A percentile compares a stretch with the other conserved stretches of the same genome.
Conservation (phyloP, 2,329 filamentous ascomycete genomes). For the Cladophialophora exuberans region DNA sequence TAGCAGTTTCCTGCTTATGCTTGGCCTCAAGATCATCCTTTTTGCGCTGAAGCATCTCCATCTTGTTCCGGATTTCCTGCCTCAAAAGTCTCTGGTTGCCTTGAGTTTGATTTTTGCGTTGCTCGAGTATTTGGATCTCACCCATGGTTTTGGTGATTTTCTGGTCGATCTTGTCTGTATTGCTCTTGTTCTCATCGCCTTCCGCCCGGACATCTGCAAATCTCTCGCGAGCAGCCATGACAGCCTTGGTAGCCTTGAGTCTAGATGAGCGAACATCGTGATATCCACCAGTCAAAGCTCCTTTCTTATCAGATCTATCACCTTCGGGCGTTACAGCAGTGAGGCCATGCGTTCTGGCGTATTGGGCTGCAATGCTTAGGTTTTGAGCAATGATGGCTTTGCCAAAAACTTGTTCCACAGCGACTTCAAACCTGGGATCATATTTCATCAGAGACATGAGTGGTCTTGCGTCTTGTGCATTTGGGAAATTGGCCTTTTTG, state of each 20-base stretch:
- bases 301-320: constrained; percentile 92
- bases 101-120: constrained; percentile 75
- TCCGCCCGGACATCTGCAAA: constrained; percentile 69
- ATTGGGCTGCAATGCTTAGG: constrained; percentile 82
- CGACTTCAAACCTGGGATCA: constrained; percentile 75
- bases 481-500: constrained; percentile 74
- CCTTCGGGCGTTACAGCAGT: constrained; percentile 94
- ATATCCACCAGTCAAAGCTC: constrained; percentile 92
- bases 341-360: constrained; percentile 87
- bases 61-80: constrained; percentile 75
- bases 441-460: constrained; percentile 84
- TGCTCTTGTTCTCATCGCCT: constrained; percentile 66
- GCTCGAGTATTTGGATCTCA: constrained; percentile 79
- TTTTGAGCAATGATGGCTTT: constrained; percentile 94
- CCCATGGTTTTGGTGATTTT: constrained; percentile 86
- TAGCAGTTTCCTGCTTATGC: constrained; percentile 64
- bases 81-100: constrained; percentile 79
- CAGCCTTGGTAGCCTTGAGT: constrained; percentile 77
- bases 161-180: constrained; percentile 81
- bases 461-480: constrained; percentile 83
- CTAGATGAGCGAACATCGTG: constrained; percentile 85
- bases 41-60: constrained; percentile 73
- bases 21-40: constrained; percentile 75
- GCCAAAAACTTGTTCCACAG: constrained; percentile 93
- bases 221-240: constrained; percentile 74